Evolutionary conservation across 2,329 filamentous ascomycete genomes (phyloP).

Genomic region (Fusarium oligoseptatum): DNA sequence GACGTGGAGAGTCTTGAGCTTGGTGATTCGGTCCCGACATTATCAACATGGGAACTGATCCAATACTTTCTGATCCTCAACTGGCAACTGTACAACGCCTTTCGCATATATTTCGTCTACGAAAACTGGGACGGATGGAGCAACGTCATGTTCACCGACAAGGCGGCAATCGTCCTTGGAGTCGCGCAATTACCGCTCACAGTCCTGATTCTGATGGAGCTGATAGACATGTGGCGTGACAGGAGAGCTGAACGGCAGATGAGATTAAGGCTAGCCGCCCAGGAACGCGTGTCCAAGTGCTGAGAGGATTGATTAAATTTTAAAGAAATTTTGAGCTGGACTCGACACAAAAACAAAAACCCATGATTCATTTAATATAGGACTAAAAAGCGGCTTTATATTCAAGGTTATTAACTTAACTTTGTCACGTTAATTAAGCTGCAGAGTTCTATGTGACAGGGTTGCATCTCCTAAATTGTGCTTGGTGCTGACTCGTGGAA

Average conservation of each 20-base stretch:
- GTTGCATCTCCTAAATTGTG: neutral
- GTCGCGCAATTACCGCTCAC: neutral
- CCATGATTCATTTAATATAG: neutral
- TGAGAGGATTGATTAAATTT: neutral
- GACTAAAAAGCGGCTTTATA: neutral
- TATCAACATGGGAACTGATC: slow-evolving; percentile 1
- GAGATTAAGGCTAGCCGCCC: neutral
- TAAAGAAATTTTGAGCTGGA: neutral
- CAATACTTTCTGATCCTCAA: neutral
- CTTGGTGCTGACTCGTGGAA: neutral
- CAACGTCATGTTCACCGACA: neutral
- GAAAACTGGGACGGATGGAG: slow-evolving; percentile 12
- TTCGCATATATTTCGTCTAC: neutral
- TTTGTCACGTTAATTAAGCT: neutral
- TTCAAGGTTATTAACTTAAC: slow-evolving; percentile 2
- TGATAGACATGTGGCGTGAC: slow-evolving; percentile 19
- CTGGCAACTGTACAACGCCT: neutral
- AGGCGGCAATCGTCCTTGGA: neutral
- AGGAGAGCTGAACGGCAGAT: neutral
- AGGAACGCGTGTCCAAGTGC: neutral
- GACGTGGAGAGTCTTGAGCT: neutral
- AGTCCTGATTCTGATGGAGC: neutral
- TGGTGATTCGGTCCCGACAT: neutral
- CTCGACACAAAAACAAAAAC: neutral
- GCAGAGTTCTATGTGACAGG: neutral